These are phyloP conservation scores for Grosmannia huntii DNA, from an alignment of 2,329 filamentous ascomycete genomes.

Conservation along the genomic window DNA sequence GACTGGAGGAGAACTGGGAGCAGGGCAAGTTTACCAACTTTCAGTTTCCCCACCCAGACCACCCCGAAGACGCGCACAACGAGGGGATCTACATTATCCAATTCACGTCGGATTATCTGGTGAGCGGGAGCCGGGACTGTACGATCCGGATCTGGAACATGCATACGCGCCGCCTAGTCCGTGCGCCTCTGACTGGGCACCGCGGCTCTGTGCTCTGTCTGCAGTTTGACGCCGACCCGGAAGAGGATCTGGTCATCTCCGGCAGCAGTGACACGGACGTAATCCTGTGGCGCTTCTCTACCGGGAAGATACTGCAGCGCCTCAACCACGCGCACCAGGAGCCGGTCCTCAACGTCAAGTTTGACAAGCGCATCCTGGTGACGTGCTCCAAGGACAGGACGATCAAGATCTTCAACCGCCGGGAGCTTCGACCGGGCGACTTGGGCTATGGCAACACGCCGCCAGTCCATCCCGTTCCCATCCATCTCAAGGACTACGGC, in stretches of 20 bases:
- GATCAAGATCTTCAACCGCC: conserved; percentile 91
- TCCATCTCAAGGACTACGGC: conserved; percentile 39
- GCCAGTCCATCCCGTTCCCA: conserved; percentile 43
- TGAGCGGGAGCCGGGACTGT: conserved; percentile 84
- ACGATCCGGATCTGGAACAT: conserved; percentile 86
- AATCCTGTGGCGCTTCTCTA: conserved; percentile 89
- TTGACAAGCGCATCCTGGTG: conserved; percentile 81
- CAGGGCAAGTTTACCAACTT: conserved; percentile 73
- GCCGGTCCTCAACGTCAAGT: conserved; percentile 85
- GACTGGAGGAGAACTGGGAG: conserved; percentile 85
- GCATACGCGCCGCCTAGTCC: conserved; percentile 62
- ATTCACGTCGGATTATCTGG: conserved; percentile 71
- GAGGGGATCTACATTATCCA: conserved; percentile 96
- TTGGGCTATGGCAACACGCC: conserved; percentile 38
- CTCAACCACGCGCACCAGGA: conserved; percentile 70
- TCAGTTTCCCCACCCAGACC: conserved; percentile 72
- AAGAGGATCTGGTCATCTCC: conserved; percentile 87
- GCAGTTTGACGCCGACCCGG: conserved; percentile 80
- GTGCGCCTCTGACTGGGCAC: conserved; percentile 65
- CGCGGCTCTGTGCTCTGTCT: conserved; percentile 81
- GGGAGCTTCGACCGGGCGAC: conserved; percentile 48
- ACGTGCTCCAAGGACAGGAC: conserved; percentile 96
- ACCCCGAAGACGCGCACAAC: conserved; percentile 69
- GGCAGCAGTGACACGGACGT: conserved; percentile 87
- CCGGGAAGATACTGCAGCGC: conserved; percentile 66